Percentiles rank a stretch among this genome's conserved stretches.
These are phyloP conservation scores for Boletus reticuloceps DNA, from an alignment of 768 basidiomycete genomes.

Conservation along the genomic window DNA sequence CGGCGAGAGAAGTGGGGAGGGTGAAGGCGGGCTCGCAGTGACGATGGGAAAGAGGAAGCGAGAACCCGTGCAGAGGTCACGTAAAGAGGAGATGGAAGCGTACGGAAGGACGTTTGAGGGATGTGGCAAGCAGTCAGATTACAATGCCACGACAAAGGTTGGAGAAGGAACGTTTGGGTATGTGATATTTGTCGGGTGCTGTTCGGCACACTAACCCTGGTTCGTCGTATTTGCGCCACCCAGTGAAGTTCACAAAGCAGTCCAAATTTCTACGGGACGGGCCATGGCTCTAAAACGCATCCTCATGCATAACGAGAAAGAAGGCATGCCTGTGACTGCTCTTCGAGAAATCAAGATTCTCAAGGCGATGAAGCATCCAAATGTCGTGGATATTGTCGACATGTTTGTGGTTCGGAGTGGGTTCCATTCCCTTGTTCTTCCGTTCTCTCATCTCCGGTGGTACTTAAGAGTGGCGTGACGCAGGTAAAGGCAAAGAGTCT, in stretches of 20 bases:
- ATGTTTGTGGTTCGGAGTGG: slow-evolving; percentile 86
- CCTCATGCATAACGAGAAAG: slow-evolving; percentile 94
- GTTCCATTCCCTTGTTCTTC: slow-evolving; percentile 24
- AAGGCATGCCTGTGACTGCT: slow-evolving; percentile 96
- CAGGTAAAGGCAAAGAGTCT: slow-evolving; percentile 52
- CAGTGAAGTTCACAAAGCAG: slow-evolving; percentile 91
- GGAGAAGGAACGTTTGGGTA: slow-evolving; percentile 98
- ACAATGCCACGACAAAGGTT: slow-evolving; percentile 80
- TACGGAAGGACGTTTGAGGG: slow-evolving; percentile 70
- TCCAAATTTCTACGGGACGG: slow-evolving; percentile 55
- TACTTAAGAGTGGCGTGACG: slow-evolving; percentile 2
- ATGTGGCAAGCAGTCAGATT: slow-evolving; percentile 70
- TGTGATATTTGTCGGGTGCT: slow-evolving; percentile 30
- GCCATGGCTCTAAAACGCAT: slow-evolving; percentile 91
- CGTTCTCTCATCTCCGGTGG: neutral
- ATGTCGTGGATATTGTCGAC: slow-evolving; percentile 84
- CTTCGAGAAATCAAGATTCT: slow-evolving; percentile 96
- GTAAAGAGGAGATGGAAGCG: slow-evolving; percentile 62
- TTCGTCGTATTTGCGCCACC: slow-evolving; percentile 1
- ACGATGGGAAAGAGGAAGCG: slow-evolving; percentile 34
- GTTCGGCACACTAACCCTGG: slow-evolving; percentile 5
- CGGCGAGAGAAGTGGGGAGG: slow-evolving; percentile 6
- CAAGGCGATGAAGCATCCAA: slow-evolving; percentile 82
- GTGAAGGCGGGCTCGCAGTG: neutral
- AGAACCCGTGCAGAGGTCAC: slow-evolving; percentile 47